Conservation (phyloP, 192 early-diverging fungal genomes). For the Oehlia diaphana region DNA sequence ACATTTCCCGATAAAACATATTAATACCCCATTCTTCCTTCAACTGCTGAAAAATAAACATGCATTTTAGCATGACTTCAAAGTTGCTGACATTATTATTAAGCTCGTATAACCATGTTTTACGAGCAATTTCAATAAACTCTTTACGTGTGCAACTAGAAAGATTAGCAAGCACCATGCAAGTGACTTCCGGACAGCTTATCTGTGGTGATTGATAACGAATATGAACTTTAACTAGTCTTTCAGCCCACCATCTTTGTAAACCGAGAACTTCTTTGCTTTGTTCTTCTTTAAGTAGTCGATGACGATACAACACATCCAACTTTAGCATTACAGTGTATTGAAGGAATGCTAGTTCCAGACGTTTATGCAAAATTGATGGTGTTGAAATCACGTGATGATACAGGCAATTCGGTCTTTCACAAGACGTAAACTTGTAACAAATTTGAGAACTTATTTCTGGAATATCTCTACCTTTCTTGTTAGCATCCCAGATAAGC, state of each 20-base stretch:
- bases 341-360: background rate
- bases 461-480: background rate
- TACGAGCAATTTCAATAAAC: background rate
- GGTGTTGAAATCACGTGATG: slow-evolving; percentile 4
- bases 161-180: background rate
- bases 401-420: background rate
- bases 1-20: background rate
- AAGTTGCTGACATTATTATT: slow-evolving; percentile 30
- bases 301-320: background rate
- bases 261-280: background rate
- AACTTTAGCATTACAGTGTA: background rate
- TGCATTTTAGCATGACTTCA: slow-evolving; percentile 36
- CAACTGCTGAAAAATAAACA: slow-evolving; percentile 13
- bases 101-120: background rate
- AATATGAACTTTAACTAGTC: background rate
- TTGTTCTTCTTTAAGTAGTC: background rate
- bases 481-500: background rate
- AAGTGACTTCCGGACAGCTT: background rate
- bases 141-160: background rate
- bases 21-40: background rate
- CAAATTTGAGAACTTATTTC: slow-evolving; percentile 5
- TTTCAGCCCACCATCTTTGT: slow-evolving; percentile 11
- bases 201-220: background rate
- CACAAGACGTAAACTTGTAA: background rate
- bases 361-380: background rate